These are phyloP conservation scores for Osmanthus fragrans DNA, from an alignment of 257 asterid genomes.

Conservation along the genomic window DNA sequence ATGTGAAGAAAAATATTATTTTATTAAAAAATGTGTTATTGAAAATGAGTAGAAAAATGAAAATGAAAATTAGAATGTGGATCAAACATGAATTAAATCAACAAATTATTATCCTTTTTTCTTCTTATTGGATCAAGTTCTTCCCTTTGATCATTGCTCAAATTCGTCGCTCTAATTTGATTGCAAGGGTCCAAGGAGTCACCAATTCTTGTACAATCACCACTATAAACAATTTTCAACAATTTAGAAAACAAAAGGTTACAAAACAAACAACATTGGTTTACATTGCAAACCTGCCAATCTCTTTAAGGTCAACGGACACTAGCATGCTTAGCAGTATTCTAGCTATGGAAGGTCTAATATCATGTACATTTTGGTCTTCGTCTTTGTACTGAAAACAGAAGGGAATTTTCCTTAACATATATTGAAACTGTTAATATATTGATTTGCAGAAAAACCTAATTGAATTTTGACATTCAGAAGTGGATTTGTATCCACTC, in stretches of 20 bases:
- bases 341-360: slow-evolving; percentile 19
- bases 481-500: slow-evolving; percentile 37
- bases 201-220: slow-evolving; percentile 29
- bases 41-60: no score
- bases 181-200: slow-evolving; percentile 15
- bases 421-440: not conserved
- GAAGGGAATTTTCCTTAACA: not conserved
- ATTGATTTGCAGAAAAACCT: slow-evolving; percentile 40
- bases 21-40: no score
- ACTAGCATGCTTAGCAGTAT: slow-evolving; percentile 18
- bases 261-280: slow-evolving; percentile 20
- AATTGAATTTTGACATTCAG: slow-evolving; percentile 34
- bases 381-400: slow-evolving; percentile 16
- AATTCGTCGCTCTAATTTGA: slow-evolving; percentile 7
- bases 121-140: not conserved
- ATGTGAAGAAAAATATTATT: no score
- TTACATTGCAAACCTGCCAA: slow-evolving; percentile 29
- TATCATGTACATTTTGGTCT: slow-evolving; percentile 4
- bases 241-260: not conserved
- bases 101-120: not conserved
- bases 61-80: no score
- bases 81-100: no score
- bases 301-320: slow-evolving; percentile 26
- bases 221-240: slow-evolving; percentile 18
- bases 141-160: not conserved